Conservation (phyloP, 805 yeast genomes). For the Cyberlindnera americana region DNA sequence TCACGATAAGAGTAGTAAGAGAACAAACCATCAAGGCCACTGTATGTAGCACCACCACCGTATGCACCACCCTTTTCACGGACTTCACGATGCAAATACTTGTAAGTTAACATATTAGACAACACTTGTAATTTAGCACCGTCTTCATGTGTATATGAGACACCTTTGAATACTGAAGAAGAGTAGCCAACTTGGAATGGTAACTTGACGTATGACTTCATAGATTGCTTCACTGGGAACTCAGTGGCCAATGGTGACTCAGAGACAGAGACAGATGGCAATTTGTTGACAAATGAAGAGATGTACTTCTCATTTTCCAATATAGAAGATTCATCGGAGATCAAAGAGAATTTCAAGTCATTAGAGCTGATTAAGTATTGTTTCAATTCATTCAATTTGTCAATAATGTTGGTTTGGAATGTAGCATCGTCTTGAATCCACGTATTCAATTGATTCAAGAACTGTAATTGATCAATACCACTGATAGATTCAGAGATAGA, state of each 20-base stretch:
- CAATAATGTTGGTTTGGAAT: slow-evolving; percentile 56
- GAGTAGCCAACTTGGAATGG: slow-evolving; percentile 91
- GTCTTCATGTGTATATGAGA: slow-evolving; percentile 62
- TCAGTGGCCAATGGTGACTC: slow-evolving; percentile 6
- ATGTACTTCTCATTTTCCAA: slow-evolving; percentile 30
- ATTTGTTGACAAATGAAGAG: slow-evolving; percentile 26
- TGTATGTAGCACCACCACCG: slow-evolving; percentile 90
- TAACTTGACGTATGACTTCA: slow-evolving; percentile 53
- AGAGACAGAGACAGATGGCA: slow-evolving; percentile 23
- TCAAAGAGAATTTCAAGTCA: slow-evolving; percentile 50
- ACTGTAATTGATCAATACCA: slow-evolving; percentile 77
- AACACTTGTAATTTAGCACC: slow-evolving; percentile 84
- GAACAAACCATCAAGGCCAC: slow-evolving; percentile 75
- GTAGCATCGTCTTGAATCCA: slow-evolving; percentile 45
- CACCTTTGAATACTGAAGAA: slow-evolving; percentile 63
- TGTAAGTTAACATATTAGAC: slow-evolving; percentile 76
- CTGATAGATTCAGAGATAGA: slow-evolving; percentile 58
- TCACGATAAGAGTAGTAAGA: slow-evolving; percentile 90
- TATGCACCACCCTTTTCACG: slow-evolving; percentile 98
- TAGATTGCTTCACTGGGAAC: slow-evolving; percentile 18
- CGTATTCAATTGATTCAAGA: slow-evolving; percentile 56
- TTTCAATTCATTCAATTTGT: slow-evolving; percentile 54
- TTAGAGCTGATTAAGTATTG: slow-evolving; percentile 39
- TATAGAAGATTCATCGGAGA: slow-evolving; percentile 47
- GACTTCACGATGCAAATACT: slow-evolving; percentile 80